phyloP scores from a whole-genome alignment of 2,329 filamentous ascomycete species.

The Periconia sp. region DNA sequence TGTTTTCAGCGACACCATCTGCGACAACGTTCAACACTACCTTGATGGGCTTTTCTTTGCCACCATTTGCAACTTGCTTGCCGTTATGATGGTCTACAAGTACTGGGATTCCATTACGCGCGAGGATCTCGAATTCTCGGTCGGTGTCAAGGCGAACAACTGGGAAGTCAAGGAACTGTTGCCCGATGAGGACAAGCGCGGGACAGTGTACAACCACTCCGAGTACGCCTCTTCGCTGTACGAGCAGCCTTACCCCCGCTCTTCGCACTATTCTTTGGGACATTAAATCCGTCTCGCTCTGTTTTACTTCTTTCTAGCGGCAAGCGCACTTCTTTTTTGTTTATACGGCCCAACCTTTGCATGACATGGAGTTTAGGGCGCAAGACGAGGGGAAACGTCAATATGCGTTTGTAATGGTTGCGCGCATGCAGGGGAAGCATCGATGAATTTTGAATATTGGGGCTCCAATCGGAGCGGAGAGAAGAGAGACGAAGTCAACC shows the following conservation, averaged over 20 bases:
- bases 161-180: conserved; percentile 94
- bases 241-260: conserved; percentile 34
- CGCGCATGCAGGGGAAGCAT: not conserved
- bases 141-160: conserved; percentile 91
- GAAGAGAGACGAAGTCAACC: not conserved
- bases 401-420: conserved; percentile 3
- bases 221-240: conserved; percentile 56
- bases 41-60: conserved; percentile 93
- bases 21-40: conserved; percentile 83
- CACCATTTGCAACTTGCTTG: conserved; percentile 88
- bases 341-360: conserved; percentile 12
- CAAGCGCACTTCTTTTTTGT: conserved; percentile 7
- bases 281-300: conserved; percentile 17
- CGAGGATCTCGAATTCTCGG: conserved; percentile 97
- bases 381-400: not conserved
- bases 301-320: conserved; percentile 4
- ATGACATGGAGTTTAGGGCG: conserved; percentile 20
- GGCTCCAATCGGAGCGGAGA: not conserved
- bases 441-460: conserved; percentile 2
- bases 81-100: conserved; percentile 99
- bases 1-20: conserved; percentile 83
- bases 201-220: conserved; percentile 72
- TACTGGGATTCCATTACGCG: conserved; percentile 99
- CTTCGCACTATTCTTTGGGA: conserved; percentile 39
- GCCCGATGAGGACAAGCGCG: conserved; percentile 76